phyloP scores from a whole-genome alignment of 1,284 basidiomycete species.

The Anthracocystis panici-leucophaei region DNA sequence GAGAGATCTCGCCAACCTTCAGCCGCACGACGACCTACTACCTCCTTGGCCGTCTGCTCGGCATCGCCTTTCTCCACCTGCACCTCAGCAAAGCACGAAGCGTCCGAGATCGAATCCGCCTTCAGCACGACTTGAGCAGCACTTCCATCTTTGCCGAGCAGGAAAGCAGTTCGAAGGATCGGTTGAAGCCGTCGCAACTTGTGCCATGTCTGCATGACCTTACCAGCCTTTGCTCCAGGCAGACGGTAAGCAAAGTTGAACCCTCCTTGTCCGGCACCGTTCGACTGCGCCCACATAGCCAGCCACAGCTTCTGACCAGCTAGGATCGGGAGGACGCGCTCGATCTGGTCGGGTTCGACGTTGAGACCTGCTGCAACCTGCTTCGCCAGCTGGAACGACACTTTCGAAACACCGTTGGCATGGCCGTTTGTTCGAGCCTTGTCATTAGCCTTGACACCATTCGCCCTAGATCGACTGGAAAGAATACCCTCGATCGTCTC shows the following conservation, averaged over 20 bases:
- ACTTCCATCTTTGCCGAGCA: conserved; percentile 22
- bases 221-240: conserved; percentile 5
- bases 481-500: conserved; percentile 48
- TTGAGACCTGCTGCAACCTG: conserved; percentile 21
- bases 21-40: conserved; percentile 15
- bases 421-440: conserved; percentile 13
- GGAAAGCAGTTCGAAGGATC: conserved; percentile 59
- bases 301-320: conserved; percentile 59
- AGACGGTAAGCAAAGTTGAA: conserved; percentile 57
- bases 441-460: conserved; percentile 18
- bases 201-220: conserved; percentile 47
- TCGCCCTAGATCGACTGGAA: conserved; percentile 5
- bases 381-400: conserved; percentile 14
- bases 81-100: conserved; percentile 11
- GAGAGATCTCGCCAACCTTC: conserved; percentile 32
- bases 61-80: conserved; percentile 3
- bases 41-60: conserved; percentile 9
- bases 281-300: conserved; percentile 36
- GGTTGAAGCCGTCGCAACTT: conserved; percentile 48
- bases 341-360: conserved; percentile 28
- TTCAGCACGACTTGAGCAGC: conserved; percentile 45
- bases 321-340: conserved; percentile 51
- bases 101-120: background rate
- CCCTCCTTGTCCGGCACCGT: conserved; percentile 25
- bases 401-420: background rate